Conservation (phyloP, 176 grass and related monocot species). For the Avena insularis region DNA sequence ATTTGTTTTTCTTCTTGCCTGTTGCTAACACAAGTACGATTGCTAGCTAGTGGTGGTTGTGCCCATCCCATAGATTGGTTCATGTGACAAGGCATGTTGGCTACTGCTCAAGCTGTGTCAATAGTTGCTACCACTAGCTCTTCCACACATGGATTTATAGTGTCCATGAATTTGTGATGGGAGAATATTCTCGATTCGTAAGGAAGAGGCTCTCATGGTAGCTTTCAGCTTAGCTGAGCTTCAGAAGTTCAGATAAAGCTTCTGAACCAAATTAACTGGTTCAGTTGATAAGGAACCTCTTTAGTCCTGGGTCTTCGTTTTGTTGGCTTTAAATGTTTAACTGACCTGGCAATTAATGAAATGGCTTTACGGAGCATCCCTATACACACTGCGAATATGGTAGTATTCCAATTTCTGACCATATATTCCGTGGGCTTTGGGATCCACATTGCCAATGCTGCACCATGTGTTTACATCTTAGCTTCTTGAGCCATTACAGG, state of each 20-base stretch:
- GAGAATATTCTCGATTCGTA: neutral
- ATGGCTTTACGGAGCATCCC: neutral
- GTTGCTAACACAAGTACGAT: neutral
- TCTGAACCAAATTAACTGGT: neutral
- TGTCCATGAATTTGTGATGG: slow-evolving; percentile 4
- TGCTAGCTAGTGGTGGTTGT: neutral
- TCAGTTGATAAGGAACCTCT: neutral
- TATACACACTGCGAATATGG: neutral
- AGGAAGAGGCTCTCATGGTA: neutral
- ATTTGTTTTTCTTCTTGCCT: too few species aligned
- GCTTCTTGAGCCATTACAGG: slow-evolving; percentile 32
- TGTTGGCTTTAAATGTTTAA: neutral
- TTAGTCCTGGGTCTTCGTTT: neutral
- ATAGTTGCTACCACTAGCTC: neutral
- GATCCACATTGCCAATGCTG: neutral
- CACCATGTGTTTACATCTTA: slow-evolving; percentile 16
- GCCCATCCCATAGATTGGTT: neutral
- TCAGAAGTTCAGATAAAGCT: slow-evolving; percentile 11
- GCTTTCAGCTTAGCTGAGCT: slow-evolving; percentile 14
- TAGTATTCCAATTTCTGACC: neutral
- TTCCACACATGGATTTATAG: slow-evolving; percentile 11
- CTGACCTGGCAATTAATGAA: neutral
- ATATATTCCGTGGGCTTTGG: neutral
- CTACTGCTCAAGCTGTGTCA: slow-evolving; percentile 19
- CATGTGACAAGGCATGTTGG: neutral